Evolutionary conservation across 78 protist species (phyloP), one percentile per base, ranked within the genome.

Genomic region (Pigoraptor vietnamica): DNA sequence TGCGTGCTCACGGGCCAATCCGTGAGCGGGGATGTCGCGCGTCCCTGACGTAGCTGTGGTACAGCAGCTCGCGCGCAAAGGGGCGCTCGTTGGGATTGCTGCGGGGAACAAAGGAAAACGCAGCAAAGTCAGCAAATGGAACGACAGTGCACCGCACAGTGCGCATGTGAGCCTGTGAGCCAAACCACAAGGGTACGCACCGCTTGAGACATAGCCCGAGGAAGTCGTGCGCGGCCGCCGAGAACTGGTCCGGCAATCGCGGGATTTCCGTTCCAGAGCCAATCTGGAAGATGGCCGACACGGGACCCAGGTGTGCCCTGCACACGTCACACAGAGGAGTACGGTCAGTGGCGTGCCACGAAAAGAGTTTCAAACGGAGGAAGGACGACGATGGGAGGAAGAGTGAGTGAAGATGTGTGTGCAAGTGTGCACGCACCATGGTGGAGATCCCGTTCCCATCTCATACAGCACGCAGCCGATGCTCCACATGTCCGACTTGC

Each of bases 401-500:
- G 67, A 14, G 14, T 48, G 67, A 48, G 6, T 6, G 67, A 48
- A 6, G 67, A 14, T 48, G 67, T 48, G 67, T 48, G 67, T 48
- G 67, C 67, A 48, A n/a, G 67, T 48, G 67, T 48, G 88, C 88
- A 14, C 29, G 24, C 19, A 56, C 83, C 37, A 93, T 0, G 96
- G 96, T 38, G 94, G 95, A 33, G 2, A 0, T 0, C 93, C 93
- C 23, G 95, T 94, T 2, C 83, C 33, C 96, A 94, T 93, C 91
- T 94, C 96, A 40, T 21, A 23, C 21, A 94, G 36, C 29, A 90
- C 56, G 90, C 93, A 93, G 23, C 94, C 95, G 29, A 87, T 81
- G 23, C 84, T 84, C 91, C 90, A 92, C 2, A 92, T 92, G 83
- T 92, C 93, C 9, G 67, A 36, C 39, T 24, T 14, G 79, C 81